Conservation (phyloP, 2,329 filamentous ascomycete genomes). For the Pestalotiopsis sp. region DNA sequence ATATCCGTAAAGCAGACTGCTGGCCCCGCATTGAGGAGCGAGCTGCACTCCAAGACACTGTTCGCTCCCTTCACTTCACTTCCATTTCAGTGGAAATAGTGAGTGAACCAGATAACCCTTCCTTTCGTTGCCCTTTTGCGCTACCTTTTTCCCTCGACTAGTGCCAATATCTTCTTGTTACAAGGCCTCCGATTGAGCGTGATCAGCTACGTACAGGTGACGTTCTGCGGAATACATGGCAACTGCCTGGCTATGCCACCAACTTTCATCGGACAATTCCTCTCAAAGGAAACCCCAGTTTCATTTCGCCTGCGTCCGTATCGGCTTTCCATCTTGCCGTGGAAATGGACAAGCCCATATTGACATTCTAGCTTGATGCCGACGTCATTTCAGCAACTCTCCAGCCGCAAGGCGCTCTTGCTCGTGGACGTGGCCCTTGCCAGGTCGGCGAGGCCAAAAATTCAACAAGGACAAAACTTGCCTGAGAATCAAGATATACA, state of each 20-base stretch:
- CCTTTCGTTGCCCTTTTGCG: neutral
- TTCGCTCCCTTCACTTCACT: neutral
- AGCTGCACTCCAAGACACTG: neutral
- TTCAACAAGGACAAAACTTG: neutral
- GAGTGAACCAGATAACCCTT: neutral
- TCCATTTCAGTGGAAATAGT: too few relatives aligned
- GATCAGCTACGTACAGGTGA: neutral
- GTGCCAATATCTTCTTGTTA: neutral
- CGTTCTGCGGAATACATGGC: neutral
- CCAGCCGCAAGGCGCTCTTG: neutral
- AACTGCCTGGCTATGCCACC: neutral
- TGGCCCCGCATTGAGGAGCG: neutral
- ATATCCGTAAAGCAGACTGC: neutral
- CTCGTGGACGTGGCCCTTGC: neutral
- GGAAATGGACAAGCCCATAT: neutral
- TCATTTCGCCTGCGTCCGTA: neutral
- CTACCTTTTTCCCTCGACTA: neutral
- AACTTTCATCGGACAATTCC: neutral
- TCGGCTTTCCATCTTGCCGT: neutral
- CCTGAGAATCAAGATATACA: neutral
- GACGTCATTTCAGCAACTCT: neutral
- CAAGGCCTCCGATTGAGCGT: neutral
- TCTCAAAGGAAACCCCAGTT: neutral
- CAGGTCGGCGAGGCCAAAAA: neutral
- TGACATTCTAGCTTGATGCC: neutral